Evolutionary conservation across 23 red algal species (phyloP).

Genomic region (Agarophyton chilense): DNA sequence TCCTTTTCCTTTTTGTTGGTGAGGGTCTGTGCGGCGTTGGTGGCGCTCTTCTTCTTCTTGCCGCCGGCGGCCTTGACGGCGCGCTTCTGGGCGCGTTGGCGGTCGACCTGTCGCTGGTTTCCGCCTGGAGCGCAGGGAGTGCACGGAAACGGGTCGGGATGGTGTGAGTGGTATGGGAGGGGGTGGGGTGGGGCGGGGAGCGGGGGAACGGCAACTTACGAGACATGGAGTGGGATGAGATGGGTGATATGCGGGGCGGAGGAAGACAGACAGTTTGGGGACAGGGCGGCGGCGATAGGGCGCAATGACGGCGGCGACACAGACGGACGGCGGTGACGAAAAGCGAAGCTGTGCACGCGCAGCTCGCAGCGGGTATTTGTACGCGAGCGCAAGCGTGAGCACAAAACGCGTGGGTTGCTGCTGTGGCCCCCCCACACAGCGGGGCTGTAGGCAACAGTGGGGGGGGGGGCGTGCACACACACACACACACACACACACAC

Average conservation of each 20-base stretch:
- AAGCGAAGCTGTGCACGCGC: no score
- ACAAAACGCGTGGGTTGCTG: not conserved
- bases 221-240: not conserved
- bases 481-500: no score
- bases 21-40: slow-evolving; percentile 32
- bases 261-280: not conserved
- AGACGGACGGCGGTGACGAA: no score
- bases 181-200: not conserved
- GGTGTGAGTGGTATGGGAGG: not conserved
- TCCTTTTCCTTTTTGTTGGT: slow-evolving; percentile 69
- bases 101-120: slow-evolving; percentile 66
- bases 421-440: no score
- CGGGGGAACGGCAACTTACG: not conserved
- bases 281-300: no score
- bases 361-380: not conserved
- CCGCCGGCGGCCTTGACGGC: slow-evolving; percentile 14
- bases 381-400: not conserved
- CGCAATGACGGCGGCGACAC: no score
- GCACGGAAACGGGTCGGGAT: not conserved
- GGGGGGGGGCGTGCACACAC: no score
- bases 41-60: slow-evolving; percentile 43
- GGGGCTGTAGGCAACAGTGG: no score
- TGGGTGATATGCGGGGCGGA: not conserved
- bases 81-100: slow-evolving; percentile 64
- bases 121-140: not conserved